Percentiles rank a stretch among this genome's conserved stretches.
Conservation (phyloP, 78 protist species). For the Polysphondylium violaceum region DNA sequence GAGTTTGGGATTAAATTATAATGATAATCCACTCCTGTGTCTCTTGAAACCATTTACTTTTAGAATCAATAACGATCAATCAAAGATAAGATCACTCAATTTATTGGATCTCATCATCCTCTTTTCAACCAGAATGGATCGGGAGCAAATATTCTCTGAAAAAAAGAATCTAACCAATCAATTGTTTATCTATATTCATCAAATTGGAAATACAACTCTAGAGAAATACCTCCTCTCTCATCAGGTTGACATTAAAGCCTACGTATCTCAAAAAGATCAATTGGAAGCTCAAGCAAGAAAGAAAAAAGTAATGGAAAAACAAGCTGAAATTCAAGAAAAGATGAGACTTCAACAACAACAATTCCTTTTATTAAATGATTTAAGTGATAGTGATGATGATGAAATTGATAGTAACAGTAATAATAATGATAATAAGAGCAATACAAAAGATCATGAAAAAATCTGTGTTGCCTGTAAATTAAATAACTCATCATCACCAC, state of each 20-base stretch:
- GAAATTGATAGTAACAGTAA: background rate
- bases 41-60: too few species aligned
- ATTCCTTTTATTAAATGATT: constrained; percentile 19
- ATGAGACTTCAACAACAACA: constrained; percentile 64
- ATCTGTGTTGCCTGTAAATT: constrained; percentile 49
- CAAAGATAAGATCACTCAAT: too few species aligned
- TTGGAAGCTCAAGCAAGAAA: constrained; percentile 5
- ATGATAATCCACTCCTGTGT: background rate
- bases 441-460: background rate
- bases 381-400: constrained; percentile 5
- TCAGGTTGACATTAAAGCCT: constrained; percentile 7
- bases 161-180: constrained; percentile 39
- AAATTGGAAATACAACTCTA: constrained; percentile 17
- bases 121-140: constrained; percentile 13
- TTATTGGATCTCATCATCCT: constrained; percentile 18
- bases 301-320: constrained; percentile 24
- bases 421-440: background rate
- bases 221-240: background rate
- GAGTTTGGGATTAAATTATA: background rate
- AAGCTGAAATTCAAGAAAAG: constrained; percentile 43
- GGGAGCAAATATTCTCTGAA: background rate
- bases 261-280: constrained; percentile 14
- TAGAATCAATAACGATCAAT: too few species aligned
- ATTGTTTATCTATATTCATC: constrained; percentile 12
- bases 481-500: background rate